phyloP scores from a whole-genome alignment of 148 eudicot species.

The Vaccinium corymbosum region DNA sequence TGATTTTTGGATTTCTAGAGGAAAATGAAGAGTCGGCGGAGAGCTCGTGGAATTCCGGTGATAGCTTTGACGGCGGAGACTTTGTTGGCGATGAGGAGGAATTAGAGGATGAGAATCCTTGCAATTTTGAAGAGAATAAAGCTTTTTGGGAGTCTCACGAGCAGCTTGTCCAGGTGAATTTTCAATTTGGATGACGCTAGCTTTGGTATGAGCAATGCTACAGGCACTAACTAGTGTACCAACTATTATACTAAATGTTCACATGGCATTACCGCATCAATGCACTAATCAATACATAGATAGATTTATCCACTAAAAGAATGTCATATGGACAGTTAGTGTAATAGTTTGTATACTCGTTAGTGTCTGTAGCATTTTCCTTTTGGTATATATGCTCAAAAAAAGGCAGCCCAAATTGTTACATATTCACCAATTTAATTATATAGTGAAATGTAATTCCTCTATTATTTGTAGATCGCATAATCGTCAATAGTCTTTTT shows the following conservation, averaged over 20 bases:
- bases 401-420: neutral
- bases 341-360: too few relatives aligned
- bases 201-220: neutral
- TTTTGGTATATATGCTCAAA: neutral
- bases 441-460: too few relatives aligned
- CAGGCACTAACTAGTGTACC: too few relatives aligned
- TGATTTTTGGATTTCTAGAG: conserved; percentile 29
- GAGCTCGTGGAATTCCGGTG: conserved; percentile 14
- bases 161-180: conserved; percentile 24
- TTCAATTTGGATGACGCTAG: neutral
- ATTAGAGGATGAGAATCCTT: conserved; percentile 10
- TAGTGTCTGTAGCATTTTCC: too few relatives aligned
- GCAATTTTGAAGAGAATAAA: conserved; percentile 16
- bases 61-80: neutral
- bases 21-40: conserved; percentile 15
- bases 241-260: too few relatives aligned
- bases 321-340: too few relatives aligned
- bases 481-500: too few relatives aligned
- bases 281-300: too few relatives aligned
- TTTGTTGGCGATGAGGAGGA: neutral
- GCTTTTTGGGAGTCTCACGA: conserved; percentile 32
- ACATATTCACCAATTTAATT: too few relatives aligned
- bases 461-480: too few relatives aligned
- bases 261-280: too few relatives aligned
- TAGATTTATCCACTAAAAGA: too few relatives aligned